These are phyloP conservation scores for Jatropha podagrica DNA, from an alignment of 441 rosid genomes.

Conservation along the genomic window DNA sequence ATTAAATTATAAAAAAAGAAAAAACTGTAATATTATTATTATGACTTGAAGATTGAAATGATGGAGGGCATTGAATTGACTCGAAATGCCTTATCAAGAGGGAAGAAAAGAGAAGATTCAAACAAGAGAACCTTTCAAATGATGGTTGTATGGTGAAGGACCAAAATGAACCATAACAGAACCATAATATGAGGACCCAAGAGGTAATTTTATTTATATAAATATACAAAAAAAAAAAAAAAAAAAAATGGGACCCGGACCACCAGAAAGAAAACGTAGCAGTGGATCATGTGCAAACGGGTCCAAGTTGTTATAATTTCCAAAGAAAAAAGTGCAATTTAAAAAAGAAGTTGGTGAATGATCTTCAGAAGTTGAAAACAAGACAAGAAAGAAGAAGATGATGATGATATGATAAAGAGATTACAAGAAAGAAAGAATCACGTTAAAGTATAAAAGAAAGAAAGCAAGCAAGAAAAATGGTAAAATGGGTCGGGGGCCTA, in stretches of 20 bases:
- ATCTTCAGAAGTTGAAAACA: not conserved
- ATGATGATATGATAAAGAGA: not conserved
- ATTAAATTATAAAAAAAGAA: no score
- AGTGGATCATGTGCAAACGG: constrained; percentile 18
- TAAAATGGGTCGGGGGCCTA: not conserved
- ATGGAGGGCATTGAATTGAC: no score
- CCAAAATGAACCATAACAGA: not conserved
- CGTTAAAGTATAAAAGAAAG: constrained; percentile 22
- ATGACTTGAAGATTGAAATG: no score
- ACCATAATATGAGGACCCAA: not conserved
- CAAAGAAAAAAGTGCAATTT: not conserved
- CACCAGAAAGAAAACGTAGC: no score
- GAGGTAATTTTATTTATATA: not conserved
- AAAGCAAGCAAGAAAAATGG: not conserved
- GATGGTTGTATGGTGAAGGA: not conserved
- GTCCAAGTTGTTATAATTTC: constrained; percentile 9
- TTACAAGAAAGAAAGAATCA: constrained; percentile 17
- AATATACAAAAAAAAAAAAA: no score
- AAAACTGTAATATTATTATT: no score
- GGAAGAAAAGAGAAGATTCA: not conserved
- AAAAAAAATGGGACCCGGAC: not conserved
- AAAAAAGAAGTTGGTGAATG: no score
- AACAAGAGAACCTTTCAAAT: no score
- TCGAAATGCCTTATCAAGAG: no score
- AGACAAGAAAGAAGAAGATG: not conserved